Evolutionary conservation across 2,329 filamentous ascomycete species (phyloP).

Genomic region (Fusarium continuum): DNA sequence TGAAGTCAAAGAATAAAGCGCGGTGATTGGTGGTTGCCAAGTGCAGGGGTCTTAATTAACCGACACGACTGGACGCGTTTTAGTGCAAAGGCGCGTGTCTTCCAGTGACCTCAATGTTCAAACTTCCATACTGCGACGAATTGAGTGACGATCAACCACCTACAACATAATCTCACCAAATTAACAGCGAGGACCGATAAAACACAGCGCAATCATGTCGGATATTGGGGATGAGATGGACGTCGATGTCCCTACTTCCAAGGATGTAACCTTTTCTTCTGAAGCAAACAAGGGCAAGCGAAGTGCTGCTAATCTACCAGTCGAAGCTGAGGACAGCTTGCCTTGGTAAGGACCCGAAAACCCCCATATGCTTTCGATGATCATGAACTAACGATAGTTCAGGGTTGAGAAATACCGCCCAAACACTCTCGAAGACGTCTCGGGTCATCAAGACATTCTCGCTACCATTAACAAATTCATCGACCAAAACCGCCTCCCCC

Average conservation of each 20-base stretch:
- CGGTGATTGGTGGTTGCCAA: constrained; percentile 19
- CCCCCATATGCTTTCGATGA: neutral
- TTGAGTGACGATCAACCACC: constrained; percentile 3
- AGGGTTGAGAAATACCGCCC: constrained; percentile 99
- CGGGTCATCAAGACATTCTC: constrained; percentile 96
- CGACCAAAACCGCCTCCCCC: constrained; percentile 90
- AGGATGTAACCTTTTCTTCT: constrained; percentile 73
- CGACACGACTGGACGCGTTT: constrained; percentile 45
- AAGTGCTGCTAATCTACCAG: constrained; percentile 89
- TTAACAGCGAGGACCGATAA: neutral
- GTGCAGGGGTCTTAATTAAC: constrained; percentile 43
- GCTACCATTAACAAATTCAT: constrained; percentile 98
- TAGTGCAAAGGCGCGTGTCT: constrained; percentile 41
- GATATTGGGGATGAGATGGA: constrained; percentile 71
- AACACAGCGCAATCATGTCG: constrained; percentile 57
- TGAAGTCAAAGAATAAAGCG: neutral
- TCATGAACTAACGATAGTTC: neutral
- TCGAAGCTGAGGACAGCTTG: constrained; percentile 91
- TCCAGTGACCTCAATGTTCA: constrained; percentile 39
- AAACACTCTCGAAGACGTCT: constrained; percentile 87
- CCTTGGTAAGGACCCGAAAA: constrained; percentile 73
- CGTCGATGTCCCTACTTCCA: constrained; percentile 60
- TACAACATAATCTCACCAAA: neutral
- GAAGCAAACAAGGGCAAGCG: constrained; percentile 88
- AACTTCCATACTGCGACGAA: constrained; percentile 12